Percentiles rank a stretch among this genome's conserved stretches.
Conservation (phyloP, 768 basidiomycete species). For the Gloeopeniophorella convolvens region DNA sequence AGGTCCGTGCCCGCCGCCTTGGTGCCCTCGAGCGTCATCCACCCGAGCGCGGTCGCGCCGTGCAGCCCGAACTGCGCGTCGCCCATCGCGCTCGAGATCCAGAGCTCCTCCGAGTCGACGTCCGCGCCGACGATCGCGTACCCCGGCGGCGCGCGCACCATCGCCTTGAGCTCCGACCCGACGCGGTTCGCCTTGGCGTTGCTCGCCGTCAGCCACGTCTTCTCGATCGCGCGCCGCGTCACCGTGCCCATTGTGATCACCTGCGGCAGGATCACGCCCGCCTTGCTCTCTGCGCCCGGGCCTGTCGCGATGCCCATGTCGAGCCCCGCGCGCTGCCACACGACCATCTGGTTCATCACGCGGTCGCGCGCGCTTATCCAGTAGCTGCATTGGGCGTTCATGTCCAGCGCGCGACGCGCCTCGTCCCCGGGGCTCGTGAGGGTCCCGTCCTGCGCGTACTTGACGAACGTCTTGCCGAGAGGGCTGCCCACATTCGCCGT, state of each 20-base stretch:
- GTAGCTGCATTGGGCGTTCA: conserved; percentile 94
- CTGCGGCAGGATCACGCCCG: conserved; percentile 92
- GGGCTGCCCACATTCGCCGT: conserved; percentile 93
- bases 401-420: conserved; percentile 78
- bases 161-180: conserved; percentile 97
- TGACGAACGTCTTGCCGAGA: conserved; percentile 82
- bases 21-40: conserved; percentile 99
- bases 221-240: conserved; percentile 94
- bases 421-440: conserved; percentile 75
- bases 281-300: conserved; percentile 38
- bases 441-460: conserved; percentile 81
- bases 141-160: conserved; percentile 91
- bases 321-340: conserved; percentile 58
- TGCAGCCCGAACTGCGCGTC: conserved; percentile 97
- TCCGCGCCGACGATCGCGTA: conserved; percentile 97
- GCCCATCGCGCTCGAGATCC: conserved; percentile 99
- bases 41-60: conserved; percentile 93
- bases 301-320: conserved; percentile 45
- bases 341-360: conserved; percentile 87
- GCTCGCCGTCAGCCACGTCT: conserved; percentile 96
- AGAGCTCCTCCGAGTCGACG: conserved; percentile 97
- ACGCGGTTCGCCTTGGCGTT: conserved; percentile 97
- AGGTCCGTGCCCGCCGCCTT: conserved; percentile 92
- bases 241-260: conserved; percentile 99
- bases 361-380: conserved; percentile 95